phyloP scores from a whole-genome alignment of 2,329 filamentous ascomycete genomes.

The Purpureocillium takamizusanense region DNA sequence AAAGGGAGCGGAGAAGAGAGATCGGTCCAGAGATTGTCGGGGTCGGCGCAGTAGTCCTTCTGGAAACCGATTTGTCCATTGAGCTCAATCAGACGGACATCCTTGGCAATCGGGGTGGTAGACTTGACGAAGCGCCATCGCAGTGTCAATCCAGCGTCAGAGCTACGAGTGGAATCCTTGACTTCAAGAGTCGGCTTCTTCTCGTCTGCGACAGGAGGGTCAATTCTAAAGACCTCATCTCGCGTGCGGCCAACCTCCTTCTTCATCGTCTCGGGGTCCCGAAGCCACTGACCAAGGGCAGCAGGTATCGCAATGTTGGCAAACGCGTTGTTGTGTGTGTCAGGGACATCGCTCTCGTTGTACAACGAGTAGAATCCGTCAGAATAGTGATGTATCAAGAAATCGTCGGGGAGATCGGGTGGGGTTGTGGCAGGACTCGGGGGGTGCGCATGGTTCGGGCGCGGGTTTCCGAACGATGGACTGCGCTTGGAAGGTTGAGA shows the following conservation, averaged over 20 bases:
- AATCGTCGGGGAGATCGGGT: slow-evolving; percentile 53
- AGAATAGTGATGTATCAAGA: slow-evolving; percentile 61
- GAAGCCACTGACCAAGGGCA: slow-evolving; percentile 69
- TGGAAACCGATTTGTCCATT: slow-evolving; percentile 70
- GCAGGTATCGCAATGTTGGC: slow-evolving; percentile 67
- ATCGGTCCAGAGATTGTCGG: slow-evolving; percentile 59
- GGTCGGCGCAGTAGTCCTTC: slow-evolving; percentile 59
- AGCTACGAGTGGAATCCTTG: slow-evolving; percentile 34
- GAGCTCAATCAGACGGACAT: slow-evolving; percentile 57
- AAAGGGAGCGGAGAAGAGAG: slow-evolving; percentile 59
- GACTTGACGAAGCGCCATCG: slow-evolving; percentile 61
- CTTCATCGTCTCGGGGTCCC: slow-evolving; percentile 59
- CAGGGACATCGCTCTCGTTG: slow-evolving; percentile 50
- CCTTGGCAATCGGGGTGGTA: slow-evolving; percentile 42
- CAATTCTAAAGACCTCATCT: slow-evolving; percentile 58
- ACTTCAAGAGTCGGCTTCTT: slow-evolving; percentile 35
- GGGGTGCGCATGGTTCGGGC: slow-evolving; percentile 49
- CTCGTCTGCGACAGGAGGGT: slow-evolving; percentile 33
- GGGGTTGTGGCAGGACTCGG: slow-evolving; percentile 72
- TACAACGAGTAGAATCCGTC: slow-evolving; percentile 68
- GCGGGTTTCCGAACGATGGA: slow-evolving; percentile 54
- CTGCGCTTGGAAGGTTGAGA: slow-evolving; percentile 58
- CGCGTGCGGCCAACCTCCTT: slow-evolving; percentile 57
- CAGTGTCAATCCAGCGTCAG: slow-evolving; percentile 32
- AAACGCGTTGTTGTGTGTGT: slow-evolving; percentile 66